These are phyloP conservation scores for Epichloe elymi DNA, from an alignment of 2,329 filamentous ascomycete genomes.

Conservation along the genomic window DNA sequence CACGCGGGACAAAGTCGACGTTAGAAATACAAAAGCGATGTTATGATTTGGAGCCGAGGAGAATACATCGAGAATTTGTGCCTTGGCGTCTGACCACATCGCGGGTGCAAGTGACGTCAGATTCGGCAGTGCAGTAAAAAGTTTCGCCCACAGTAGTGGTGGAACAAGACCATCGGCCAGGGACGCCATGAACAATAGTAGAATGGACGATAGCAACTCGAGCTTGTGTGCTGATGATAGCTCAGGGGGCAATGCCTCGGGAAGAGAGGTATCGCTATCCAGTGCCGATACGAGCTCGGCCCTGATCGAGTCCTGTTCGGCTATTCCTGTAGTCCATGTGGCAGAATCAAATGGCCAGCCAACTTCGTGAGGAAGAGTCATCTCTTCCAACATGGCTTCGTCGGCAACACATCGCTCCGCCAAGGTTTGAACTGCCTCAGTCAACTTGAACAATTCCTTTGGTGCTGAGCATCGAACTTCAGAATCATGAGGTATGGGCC, in stretches of 20 bases:
- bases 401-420: constrained; percentile 46
- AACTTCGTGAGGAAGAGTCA: constrained; percentile 35
- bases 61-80: constrained; percentile 57
- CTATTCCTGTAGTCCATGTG: constrained; percentile 17
- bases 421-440: constrained; percentile 56
- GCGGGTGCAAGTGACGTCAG: constrained; percentile 13
- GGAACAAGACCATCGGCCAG: constrained; percentile 72
- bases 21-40: constrained; percentile 80
- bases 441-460: constrained; percentile 78
- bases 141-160: constrained; percentile 52
- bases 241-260: constrained; percentile 48
- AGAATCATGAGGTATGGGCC: constrained; percentile 40
- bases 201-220: constrained; percentile 57
- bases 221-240: constrained; percentile 53
- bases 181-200: constrained; percentile 61
- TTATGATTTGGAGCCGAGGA: constrained; percentile 63
- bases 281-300: constrained; percentile 48
- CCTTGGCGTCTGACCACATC: constrained; percentile 30
- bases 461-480: constrained; percentile 68
- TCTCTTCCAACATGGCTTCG: constrained; percentile 46
- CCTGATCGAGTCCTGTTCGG: constrained; percentile 16
- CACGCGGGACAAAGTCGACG: constrained; percentile 53
- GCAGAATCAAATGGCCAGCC: constrained; percentile 48
- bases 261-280: constrained; percentile 54
- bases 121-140: constrained; percentile 45